Conservation (phyloP, 2,329 filamentous ascomycete genomes). For the Venturia aucupariae region DNA sequence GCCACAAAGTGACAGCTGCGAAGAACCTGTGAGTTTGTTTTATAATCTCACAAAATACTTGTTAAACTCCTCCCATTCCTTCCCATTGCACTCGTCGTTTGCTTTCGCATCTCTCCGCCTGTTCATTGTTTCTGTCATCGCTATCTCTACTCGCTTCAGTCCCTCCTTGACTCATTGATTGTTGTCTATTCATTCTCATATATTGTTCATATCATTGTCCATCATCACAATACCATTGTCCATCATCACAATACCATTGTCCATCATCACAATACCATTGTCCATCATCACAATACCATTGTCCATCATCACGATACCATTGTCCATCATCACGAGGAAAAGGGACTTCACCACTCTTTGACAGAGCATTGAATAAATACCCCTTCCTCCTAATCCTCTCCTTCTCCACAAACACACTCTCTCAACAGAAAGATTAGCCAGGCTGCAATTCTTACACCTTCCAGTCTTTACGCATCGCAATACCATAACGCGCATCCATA, state of each 20-base stretch:
- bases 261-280: too few species aligned
- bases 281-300: too few species aligned
- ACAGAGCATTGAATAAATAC: conserved; percentile 5
- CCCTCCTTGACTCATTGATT: conserved; percentile 3
- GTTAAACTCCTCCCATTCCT: background rate
- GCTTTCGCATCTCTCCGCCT: background rate
- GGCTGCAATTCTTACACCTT: background rate
- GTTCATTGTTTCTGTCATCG: background rate
- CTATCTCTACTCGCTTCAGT: background rate
- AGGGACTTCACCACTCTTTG: conserved; percentile 1
- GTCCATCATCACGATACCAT: too few species aligned
- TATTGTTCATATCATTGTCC: background rate
- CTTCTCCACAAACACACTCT: conserved; percentile 1
- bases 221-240: too few species aligned
- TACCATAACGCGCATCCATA: background rate
- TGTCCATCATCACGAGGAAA: background rate
- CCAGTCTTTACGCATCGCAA: background rate
- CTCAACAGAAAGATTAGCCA: background rate
- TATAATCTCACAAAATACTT: background rate
- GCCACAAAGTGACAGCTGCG: background rate
- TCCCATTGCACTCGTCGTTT: background rate
- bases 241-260: too few species aligned
- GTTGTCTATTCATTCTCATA: conserved; percentile 3
- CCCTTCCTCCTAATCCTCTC: background rate
- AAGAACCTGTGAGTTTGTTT: conserved; percentile 2